Evolutionary conservation across 345 rosid species (phyloP).

Genomic region (Mallotus nudiflorus): DNA sequence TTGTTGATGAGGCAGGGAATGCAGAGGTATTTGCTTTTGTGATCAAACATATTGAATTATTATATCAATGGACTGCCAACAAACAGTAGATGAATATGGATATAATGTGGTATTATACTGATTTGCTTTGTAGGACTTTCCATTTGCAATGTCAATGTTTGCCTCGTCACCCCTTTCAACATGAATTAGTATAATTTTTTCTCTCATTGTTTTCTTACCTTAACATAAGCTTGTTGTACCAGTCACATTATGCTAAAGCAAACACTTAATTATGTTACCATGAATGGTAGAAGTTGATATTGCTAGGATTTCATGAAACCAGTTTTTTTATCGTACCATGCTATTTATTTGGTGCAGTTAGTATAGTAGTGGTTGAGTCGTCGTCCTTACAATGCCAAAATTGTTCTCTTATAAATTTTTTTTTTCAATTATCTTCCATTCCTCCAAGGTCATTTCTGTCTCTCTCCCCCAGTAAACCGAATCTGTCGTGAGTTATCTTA

Average conservation of each 20-base stretch:
- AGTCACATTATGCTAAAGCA: too few species aligned
- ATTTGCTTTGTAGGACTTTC: background rate
- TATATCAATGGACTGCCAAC: background rate
- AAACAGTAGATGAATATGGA: background rate
- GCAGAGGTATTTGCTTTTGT: constrained; percentile 23
- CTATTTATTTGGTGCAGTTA: background rate
- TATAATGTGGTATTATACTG: background rate
- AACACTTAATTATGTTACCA: background rate
- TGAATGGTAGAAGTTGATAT: background rate
- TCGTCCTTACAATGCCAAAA: background rate
- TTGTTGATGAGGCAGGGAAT: constrained; percentile 29
- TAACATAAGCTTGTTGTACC: background rate
- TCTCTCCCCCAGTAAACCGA: background rate
- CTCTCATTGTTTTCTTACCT: background rate
- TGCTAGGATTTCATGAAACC: background rate
- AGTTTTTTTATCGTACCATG: background rate
- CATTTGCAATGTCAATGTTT: background rate
- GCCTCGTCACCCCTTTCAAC: background rate
- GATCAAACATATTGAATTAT: background rate
- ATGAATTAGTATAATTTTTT: background rate
- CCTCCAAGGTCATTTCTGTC: too few species aligned
- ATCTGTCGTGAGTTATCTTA: background rate
- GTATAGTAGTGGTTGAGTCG: background rate
- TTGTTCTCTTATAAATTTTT: background rate
- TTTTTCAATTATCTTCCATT: too few species aligned